Evolutionary conservation across 2,329 filamentous ascomycete genomes (phyloP), one percentile per base, ranked within the genome.

Genomic region (Pyrenophora seminiperda): DNA sequence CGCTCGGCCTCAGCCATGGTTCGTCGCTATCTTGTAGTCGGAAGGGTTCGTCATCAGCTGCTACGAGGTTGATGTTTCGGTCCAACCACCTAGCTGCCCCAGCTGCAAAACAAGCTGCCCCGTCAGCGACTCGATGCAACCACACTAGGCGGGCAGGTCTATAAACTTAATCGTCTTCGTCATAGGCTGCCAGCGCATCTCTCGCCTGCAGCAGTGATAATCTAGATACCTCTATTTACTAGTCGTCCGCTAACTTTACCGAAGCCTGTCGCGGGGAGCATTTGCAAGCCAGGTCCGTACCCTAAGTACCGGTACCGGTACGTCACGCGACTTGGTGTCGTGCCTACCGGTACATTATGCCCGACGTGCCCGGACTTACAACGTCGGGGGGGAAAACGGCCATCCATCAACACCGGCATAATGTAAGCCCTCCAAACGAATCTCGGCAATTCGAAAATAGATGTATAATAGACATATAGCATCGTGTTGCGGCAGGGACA

Each of bases 1-100:
- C 59, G 57, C 56, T 63, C 59, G 39, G 50, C 66, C 55, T 70
- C 72, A 37, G 66, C 65, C 72, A 74, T 74, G 47, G 56, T 43
- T 33, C 19, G 45, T 44, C 29, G 49, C 55, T 42, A 46, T 24
- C 40, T 41, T 32, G 18, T 20, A 14, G 43, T 47, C 32, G 43
- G 41, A 34, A 30, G 47, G 14, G 40, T 17, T 47, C 46, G 36
- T 44, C 47, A 50, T 50, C 24, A 39, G 48, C 33, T 22, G 30
- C 32, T 34, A 37, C 34, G 38, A 47, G 43, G 48, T 32, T 47
- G 48, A 24, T 22, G 31, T 34, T 27, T 11, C 9, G 43, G 34
- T 46, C 34, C 31, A 31, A 54, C 50, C 50, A 52, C 47, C 53
- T 51, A 41, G 46, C 33, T 53, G 51, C 52, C 56, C 53, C 24